A percentile compares a stretch with the other conserved stretches of the same genome.
Conservation (phyloP, 345 rosid species). For the Nephelium lappaceum region DNA sequence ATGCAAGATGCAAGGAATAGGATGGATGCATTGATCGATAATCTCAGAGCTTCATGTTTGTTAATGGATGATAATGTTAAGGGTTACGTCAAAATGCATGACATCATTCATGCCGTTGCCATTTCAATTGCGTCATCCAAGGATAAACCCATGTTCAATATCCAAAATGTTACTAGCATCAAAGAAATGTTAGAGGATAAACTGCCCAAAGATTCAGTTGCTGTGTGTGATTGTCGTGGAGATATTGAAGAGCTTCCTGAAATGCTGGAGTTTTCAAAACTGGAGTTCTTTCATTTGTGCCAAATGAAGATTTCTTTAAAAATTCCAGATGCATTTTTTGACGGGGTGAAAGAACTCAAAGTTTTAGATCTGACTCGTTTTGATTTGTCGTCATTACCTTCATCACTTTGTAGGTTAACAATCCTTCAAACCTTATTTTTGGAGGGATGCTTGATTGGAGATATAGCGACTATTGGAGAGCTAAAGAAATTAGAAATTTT, state of each 20-base stretch:
- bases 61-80: constrained; percentile 1
- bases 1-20: constrained; percentile 1
- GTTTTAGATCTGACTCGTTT: constrained; percentile 12
- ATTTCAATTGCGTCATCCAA: no score
- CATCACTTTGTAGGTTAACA: constrained; percentile 4
- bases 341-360: constrained; percentile 17
- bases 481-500: constrained; percentile 4
- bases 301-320: neutral
- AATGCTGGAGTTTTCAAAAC: constrained; percentile 18
- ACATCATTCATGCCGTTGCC: constrained; percentile 19
- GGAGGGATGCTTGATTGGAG: neutral
- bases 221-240: no score
- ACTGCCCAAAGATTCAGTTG: no score
- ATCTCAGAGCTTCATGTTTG: constrained; percentile 27
- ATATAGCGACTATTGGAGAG: neutral
- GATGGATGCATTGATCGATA: neutral
- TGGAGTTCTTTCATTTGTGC: neutral
- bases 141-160: no score
- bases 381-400: constrained; percentile 11
- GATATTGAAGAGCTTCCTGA: no score
- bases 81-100: constrained; percentile 26
- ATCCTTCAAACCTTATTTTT: constrained; percentile 22
- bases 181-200: no score
- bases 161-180: no score
- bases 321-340: constrained; percentile 14